Evolutionary conservation across 495 filamentous ascomycete genomes (phyloP).

Genomic region (Neurospora sp.): DNA sequence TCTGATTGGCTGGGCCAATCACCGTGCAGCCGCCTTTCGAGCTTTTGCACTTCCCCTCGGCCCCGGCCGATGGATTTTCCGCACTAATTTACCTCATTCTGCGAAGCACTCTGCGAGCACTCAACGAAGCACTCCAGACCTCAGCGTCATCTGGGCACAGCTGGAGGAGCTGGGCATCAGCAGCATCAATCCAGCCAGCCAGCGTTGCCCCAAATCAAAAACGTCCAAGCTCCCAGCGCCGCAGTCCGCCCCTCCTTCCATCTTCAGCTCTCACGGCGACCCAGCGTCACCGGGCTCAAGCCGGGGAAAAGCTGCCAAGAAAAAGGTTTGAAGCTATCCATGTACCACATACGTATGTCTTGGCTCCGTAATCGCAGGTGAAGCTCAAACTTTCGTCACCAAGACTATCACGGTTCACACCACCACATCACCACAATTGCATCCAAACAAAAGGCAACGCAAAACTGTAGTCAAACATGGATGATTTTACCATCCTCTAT

Average conservation of each 20-base stretch:
- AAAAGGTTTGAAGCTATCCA: neutral
- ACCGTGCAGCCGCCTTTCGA: conserved; percentile 4
- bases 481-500: neutral
- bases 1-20: conserved; percentile 20
- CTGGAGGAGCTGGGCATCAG: neutral
- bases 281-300: neutral
- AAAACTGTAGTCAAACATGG: neutral
- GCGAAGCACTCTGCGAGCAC: neutral
- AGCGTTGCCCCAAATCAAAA: neutral
- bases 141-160: neutral
- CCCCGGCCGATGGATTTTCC: conserved; percentile 19
- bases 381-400: neutral
- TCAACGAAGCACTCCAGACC: neutral
- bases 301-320: neutral
- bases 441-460: neutral
- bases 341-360: neutral
- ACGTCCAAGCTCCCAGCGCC: neutral
- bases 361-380: neutral
- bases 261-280: neutral
- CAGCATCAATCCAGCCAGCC: neutral
- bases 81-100: conserved; percentile 3
- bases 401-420: neutral
- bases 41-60: neutral
- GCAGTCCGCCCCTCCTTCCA: neutral
- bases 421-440: neutral